Evolutionary conservation across 225 moss, liverwort and hornwort species (phyloP), one percentile per base, ranked within the genome.

Genomic region (Anthoceros angustus): DNA sequence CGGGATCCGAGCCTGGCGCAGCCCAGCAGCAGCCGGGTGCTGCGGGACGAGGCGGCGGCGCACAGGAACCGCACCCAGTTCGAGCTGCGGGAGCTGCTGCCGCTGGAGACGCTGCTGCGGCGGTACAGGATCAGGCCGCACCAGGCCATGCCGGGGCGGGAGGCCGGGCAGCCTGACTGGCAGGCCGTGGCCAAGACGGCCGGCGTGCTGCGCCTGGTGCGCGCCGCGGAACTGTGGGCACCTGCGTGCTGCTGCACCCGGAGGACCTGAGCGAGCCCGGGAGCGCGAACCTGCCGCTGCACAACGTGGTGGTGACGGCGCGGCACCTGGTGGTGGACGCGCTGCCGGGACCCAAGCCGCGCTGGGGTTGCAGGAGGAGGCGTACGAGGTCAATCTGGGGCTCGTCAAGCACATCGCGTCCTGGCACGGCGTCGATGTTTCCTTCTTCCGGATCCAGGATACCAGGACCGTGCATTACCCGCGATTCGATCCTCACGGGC

Each of bases 131-230:
- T 23, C 0, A 18, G 55, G 6, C 55, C 55, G 7, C 55, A 55
- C n/a, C 8, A 55, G 5, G 8, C 8, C 55, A 18, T 55, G 10
- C 55, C 55, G 18, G 55, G 55, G 23, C 55, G 55, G 23, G 55
- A 55, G 8, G n/a, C 55, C 10, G 18, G n/a, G n/a, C 55, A 55
- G 55, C 55, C 55, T 0, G 55, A 55, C 55, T 55, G 55, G 55
- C n/a, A 55, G n/a, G 55, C 55, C 55, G 5, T 55, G n/a, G 55
- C 55, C 12, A 55, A 55, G 55, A 55, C 7, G 14, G 12, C 55
- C 16, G 55, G 55, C 55, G 55, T 55, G 55, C 55, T 55, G 55
- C 55, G 55, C n/a, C n/a, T 55, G 16, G 55, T 55, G 55, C 55
- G 55, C n/a, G 55, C n/a, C n/a, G 55, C 55, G n/a, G 8, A 5